Conservation (phyloP, 108 stramenopile genomes). For the Pseudonitzschia delicatissima region DNA sequence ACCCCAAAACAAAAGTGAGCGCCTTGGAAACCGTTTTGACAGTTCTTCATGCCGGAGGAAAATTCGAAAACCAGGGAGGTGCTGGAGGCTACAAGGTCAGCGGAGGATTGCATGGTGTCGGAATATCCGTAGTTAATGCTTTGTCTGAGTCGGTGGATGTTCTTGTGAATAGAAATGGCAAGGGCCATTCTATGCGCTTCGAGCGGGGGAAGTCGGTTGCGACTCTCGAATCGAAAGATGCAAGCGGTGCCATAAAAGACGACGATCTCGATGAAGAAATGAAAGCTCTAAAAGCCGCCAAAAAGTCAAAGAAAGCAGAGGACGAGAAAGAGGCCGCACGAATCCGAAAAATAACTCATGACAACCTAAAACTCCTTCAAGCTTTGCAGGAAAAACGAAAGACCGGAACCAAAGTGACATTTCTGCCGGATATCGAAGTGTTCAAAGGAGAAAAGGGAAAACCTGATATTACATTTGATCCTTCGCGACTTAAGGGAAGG, state of each 20-base stretch:
- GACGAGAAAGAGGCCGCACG: constrained; percentile 34
- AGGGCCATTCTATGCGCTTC: constrained; percentile 68
- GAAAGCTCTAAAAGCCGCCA: constrained; percentile 1
- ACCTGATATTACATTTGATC: constrained; percentile 75
- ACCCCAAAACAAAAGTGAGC: constrained; percentile 67
- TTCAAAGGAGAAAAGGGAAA: constrained; percentile 89
- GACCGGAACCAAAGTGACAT: constrained; percentile 78
- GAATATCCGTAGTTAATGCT: constrained; percentile 96
- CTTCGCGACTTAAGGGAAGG: constrained; percentile 62
- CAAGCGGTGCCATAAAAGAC: constrained; percentile 14
- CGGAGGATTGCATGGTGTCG: constrained; percentile 95
- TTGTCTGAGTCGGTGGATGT: constrained; percentile 80
- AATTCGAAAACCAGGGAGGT: constrained; percentile 88
- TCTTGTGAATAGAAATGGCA: constrained; percentile 62
- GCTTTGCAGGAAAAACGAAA: constrained; percentile 40
- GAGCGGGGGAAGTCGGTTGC: constrained; percentile 65
- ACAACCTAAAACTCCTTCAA: constrained; percentile 36
- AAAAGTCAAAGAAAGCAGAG: not conserved
- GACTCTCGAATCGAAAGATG: constrained; percentile 38
- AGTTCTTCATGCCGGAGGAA: constrained; percentile 96
- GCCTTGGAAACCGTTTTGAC: constrained; percentile 94
- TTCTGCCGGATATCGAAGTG: constrained; percentile 83
- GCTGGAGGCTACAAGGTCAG: constrained; percentile 88
- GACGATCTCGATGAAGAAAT: constrained; percentile 20
- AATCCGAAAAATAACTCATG: constrained; percentile 13